phyloP scores from a whole-genome alignment of 495 filamentous ascomycete species.

The Penicillium salamii region DNA sequence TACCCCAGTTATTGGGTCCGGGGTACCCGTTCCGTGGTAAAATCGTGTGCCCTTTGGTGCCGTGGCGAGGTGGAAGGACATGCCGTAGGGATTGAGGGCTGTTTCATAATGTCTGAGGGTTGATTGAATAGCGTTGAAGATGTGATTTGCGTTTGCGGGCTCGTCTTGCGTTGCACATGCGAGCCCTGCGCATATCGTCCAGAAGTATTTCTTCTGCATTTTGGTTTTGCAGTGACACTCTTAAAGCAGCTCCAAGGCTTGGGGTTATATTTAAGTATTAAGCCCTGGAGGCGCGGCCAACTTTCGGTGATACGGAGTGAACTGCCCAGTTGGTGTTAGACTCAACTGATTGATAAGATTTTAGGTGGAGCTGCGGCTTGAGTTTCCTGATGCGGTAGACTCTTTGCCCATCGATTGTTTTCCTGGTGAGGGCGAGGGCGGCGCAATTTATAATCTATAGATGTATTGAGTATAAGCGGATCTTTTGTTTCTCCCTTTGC shows the following conservation, averaged over 20 bases:
- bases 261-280: background rate
- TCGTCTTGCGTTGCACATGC: background rate
- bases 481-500: too few relatives aligned
- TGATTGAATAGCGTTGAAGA: conserved; percentile 59
- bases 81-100: conserved; percentile 56
- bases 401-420: too few relatives aligned
- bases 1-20: conserved; percentile 30
- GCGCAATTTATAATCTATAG: too few relatives aligned
- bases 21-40: conserved; percentile 47
- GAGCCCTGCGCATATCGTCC: background rate
- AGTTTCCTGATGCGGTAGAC: background rate
- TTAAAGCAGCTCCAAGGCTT: too few relatives aligned
- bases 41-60: conserved; percentile 48
- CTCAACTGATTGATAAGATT: background rate
- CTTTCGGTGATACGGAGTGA: background rate
- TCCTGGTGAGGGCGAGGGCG: too few relatives aligned
- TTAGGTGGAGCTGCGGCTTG: background rate
- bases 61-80: conserved; percentile 51
- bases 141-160: conserved; percentile 40
- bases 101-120: conserved; percentile 59
- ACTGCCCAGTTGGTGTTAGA: background rate
- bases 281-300: background rate
- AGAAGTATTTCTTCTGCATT: background rate
- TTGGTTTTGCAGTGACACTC: too few relatives aligned
- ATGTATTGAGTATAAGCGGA: too few relatives aligned